These are phyloP conservation scores for Neonothopanus nambi DNA, from an alignment of 1,284 basidiomycete genomes.

Conservation along the genomic window DNA sequence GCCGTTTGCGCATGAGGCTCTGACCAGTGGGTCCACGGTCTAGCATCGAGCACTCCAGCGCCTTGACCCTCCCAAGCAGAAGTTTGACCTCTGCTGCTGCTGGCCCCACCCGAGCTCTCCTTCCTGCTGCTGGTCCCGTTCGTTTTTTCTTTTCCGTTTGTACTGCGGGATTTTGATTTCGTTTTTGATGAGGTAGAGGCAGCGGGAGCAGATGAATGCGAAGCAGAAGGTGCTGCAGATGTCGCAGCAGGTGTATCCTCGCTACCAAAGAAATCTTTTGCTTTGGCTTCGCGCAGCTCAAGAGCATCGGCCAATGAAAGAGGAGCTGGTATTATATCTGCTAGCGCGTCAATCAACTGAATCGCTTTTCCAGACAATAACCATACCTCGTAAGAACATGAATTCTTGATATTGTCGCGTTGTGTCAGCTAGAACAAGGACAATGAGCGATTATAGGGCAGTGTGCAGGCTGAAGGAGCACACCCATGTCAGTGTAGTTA, in stretches of 20 bases:
- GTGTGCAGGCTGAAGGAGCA: slow-evolving; percentile 22
- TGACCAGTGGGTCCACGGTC: slow-evolving; percentile 19
- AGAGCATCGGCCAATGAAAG: slow-evolving; percentile 61
- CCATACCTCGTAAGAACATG: slow-evolving; percentile 63
- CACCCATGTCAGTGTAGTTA: slow-evolving; percentile 73
- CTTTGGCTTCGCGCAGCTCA: slow-evolving; percentile 52
- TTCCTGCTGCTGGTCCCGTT: slow-evolving; percentile 28
- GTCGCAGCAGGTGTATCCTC: slow-evolving; percentile 58
- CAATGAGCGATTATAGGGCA: slow-evolving; percentile 13
- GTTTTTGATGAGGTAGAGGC: slow-evolving; percentile 27
- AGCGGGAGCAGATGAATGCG: slow-evolving; percentile 17
- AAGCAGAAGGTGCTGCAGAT: slow-evolving; percentile 20
- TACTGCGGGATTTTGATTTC: slow-evolving; percentile 37
- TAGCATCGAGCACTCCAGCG: slow-evolving; percentile 12
- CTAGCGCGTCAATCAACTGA: slow-evolving; percentile 9
- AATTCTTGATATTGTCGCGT: slow-evolving; percentile 64
- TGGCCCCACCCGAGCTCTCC: slow-evolving; percentile 7
- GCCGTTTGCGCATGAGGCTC: slow-evolving; percentile 2
- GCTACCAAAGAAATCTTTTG: slow-evolving; percentile 48
- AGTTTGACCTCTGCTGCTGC: slow-evolving; percentile 19
- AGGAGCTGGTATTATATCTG: slow-evolving; percentile 65
- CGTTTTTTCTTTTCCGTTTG: slow-evolving; percentile 43
- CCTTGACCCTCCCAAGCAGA: slow-evolving; percentile 9
- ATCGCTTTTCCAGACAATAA: slow-evolving; percentile 12
- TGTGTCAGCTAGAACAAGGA: slow-evolving; percentile 44